Conservation (phyloP, 805 yeast species). For the Yarrowia sp. region DNA sequence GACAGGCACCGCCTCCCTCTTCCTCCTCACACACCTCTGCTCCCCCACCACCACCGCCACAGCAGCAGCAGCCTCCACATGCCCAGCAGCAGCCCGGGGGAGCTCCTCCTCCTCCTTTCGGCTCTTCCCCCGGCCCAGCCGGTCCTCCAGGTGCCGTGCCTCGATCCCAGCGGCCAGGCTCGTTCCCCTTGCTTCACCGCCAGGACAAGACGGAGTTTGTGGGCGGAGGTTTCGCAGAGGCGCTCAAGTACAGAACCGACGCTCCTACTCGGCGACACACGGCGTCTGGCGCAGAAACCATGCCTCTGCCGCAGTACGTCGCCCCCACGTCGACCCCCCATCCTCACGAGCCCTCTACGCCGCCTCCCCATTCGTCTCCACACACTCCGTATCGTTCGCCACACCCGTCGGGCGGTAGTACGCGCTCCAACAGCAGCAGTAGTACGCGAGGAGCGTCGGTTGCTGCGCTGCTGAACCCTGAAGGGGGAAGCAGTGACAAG, state of each 20-base stretch:
- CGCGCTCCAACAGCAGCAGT: slow-evolving; percentile 33
- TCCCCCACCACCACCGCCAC: slow-evolving; percentile 27
- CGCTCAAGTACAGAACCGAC: slow-evolving; percentile 32
- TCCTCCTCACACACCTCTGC: slow-evolving; percentile 4
- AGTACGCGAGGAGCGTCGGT: slow-evolving; percentile 32
- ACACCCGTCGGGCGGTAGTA: slow-evolving; percentile 28
- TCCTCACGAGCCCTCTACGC: slow-evolving; percentile 35
- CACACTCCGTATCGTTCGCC: slow-evolving; percentile 39
- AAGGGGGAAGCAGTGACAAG: slow-evolving; percentile 21
- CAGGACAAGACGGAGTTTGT: slow-evolving; percentile 38
- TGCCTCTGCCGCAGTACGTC: slow-evolving; percentile 31
- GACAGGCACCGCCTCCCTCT: slow-evolving; percentile 12
- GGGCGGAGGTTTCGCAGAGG: slow-evolving; percentile 37
- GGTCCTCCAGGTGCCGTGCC: slow-evolving; percentile 38
- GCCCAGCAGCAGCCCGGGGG: slow-evolving; percentile 1
- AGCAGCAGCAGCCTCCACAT: slow-evolving; percentile 20
- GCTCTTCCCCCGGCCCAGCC: slow-evolving; percentile 10
- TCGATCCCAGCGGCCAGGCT: slow-evolving; percentile 46
- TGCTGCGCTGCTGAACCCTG: slow-evolving; percentile 36
- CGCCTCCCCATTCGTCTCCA: slow-evolving; percentile 37
- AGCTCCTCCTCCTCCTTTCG: slow-evolving; percentile 28
- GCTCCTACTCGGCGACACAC: slow-evolving; percentile 32
- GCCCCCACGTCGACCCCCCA: slow-evolving; percentile 33
- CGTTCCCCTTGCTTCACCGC: slow-evolving; percentile 43
- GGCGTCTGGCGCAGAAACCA: slow-evolving; percentile 34